Conservation (phyloP, 805 yeast genomes). For the Candida sanyiensis region DNA sequence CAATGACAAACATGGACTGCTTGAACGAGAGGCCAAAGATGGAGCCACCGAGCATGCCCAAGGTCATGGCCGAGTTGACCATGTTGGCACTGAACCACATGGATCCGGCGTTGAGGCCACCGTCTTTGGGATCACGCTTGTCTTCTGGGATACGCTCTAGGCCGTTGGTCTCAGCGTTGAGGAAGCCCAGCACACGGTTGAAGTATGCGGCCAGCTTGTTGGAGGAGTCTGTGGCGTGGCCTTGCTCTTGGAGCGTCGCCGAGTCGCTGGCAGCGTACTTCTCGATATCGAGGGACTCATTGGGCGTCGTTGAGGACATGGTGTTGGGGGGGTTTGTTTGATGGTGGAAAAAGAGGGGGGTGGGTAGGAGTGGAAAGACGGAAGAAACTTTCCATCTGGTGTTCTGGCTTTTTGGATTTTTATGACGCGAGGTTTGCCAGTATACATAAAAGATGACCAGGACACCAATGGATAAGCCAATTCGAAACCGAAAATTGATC, state of each 20-base stretch:
- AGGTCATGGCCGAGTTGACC: constrained; percentile 75
- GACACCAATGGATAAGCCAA: too few species aligned
- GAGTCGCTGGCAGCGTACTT: too few species aligned
- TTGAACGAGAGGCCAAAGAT: constrained; percentile 67
- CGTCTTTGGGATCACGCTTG: constrained; percentile 61
- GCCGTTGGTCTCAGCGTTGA: constrained; percentile 60
- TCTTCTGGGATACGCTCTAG: constrained; percentile 76
- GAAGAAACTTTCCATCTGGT: too few species aligned
- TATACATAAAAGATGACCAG: too few species aligned
- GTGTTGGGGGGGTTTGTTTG: not conserved
- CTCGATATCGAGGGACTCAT: not conserved
- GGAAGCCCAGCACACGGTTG: constrained; percentile 20
- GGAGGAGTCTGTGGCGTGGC: too few species aligned
- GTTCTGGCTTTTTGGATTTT: too few species aligned
- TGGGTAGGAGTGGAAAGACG: not conserved
- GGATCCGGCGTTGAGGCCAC: constrained; percentile 59
- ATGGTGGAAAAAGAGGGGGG: not conserved
- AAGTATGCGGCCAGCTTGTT: constrained; percentile 3
- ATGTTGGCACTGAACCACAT: constrained; percentile 91
- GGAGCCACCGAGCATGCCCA: constrained; percentile 67
- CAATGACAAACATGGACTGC: constrained; percentile 56
- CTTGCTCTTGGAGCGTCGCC: too few species aligned
- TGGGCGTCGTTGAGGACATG: not conserved
- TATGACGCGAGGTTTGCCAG: too few species aligned
- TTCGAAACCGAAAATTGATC: not conserved